Base-by-base conservation (phyloP, 768 basidiomycete species). In the Naganishia randhawae region DNA sequence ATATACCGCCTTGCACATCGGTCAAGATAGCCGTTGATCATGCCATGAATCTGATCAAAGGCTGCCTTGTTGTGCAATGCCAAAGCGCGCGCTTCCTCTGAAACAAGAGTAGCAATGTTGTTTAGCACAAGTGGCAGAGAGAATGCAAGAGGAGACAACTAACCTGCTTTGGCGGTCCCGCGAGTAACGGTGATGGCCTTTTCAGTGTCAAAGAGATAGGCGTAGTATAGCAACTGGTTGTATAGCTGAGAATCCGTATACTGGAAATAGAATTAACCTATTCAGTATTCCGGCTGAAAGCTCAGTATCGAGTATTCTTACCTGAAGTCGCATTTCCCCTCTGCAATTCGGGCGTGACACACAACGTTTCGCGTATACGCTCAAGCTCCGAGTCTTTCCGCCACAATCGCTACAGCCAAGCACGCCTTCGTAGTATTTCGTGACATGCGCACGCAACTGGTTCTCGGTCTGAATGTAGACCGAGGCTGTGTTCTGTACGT, bases 1-100 rank as follows among this genome's bases (percentile, higher is more conserved):
- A 99, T 91, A 88, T 91, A 98, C 67, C 91, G 85, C 71, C 94
- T 84, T 41, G 91, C 94, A 79, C 88, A 92, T 76, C 87, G 86
- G 70, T 90, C 84, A n/a, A 97, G 83, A 76, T 96, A 91, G 75
- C 86, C 88, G 67, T 90, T 83, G 0, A 90, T 88, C 19, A 86
- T 86, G 0, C 73, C 77, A 0, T 79, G 78, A 81, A 97, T 84
- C 6, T 77, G 75, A 2, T 77, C 69, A 25, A 97, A 82, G 25
- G 87, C 82, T 0, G 69, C 76, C 7, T 72, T 65, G 74, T 94
- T 89, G 33, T 82, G 81, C 0, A 67, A 73, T 2, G 83, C 81
- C 22, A 91, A 79, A 0, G 83, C 83, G 0, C 61, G 63, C 6
- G 92, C 81, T 53, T 85, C 84, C 5, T 87, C 91, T 90, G 75